phyloP scores from a whole-genome alignment of 306 rosid species.

The Fagus crenata region DNA sequence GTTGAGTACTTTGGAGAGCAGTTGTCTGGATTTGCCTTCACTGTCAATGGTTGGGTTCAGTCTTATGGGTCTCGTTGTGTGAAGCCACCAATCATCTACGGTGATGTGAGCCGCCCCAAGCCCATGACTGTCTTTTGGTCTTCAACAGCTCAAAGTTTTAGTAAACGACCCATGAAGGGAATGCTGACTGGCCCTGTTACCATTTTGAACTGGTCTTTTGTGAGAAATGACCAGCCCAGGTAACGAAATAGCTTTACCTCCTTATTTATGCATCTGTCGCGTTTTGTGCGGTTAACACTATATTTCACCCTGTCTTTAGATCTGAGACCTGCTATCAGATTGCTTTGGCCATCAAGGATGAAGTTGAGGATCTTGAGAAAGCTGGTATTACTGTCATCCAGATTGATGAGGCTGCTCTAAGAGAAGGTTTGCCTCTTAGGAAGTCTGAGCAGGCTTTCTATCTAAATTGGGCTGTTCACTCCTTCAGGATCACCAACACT shows the following conservation, averaged over 20 bases:
- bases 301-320: constrained; percentile 38
- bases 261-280: not conserved
- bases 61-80: constrained; percentile 86
- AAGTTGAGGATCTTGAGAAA: constrained; percentile 87
- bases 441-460: constrained; percentile 73
- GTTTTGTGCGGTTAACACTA: constrained; percentile 15
- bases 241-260: constrained; percentile 18
- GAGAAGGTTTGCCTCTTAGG: constrained; percentile 85
- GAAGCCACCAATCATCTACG: constrained; percentile 85
- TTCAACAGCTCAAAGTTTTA: constrained; percentile 73
- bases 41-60: constrained; percentile 92
- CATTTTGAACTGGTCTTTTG: constrained; percentile 87
- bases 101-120: constrained; percentile 90
- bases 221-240: constrained; percentile 88
- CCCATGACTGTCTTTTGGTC: constrained; percentile 98
- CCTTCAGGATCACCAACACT: constrained; percentile 80
- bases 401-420: constrained; percentile 85
- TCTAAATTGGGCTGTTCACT: constrained; percentile 82
- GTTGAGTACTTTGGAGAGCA: constrained; percentile 96
- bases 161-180: constrained; percentile 88
- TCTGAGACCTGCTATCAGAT: constrained; percentile 83
- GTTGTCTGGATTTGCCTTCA: constrained; percentile 83
- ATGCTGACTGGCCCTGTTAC: constrained; percentile 93
- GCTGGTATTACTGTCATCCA: constrained; percentile 77
- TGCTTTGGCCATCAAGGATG: constrained; percentile 88